Conservation (phyloP, 345 rosid genomes). For the Laguncularia racemosa region DNA sequence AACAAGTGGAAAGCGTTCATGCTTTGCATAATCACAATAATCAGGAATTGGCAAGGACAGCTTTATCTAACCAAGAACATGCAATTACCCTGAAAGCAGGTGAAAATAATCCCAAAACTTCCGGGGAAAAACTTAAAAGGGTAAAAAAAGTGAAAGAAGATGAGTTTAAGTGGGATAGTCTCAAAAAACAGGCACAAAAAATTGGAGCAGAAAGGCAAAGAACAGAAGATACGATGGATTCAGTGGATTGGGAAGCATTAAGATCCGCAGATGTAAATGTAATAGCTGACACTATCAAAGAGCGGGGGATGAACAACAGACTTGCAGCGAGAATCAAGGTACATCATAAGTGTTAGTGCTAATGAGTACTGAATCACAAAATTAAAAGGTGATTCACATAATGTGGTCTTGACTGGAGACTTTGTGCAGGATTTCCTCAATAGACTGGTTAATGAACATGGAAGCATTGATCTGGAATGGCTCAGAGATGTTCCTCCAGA, state of each 20-base stretch:
- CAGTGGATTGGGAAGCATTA: slow-evolving; percentile 4
- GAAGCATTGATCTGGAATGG: slow-evolving; percentile 10
- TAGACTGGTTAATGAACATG: slow-evolving; percentile 3
- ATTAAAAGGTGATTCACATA: background rate
- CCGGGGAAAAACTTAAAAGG: slow-evolving; percentile 41
- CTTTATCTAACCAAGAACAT: slow-evolving; percentile 17
- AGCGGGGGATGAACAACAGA: slow-evolving; percentile 3
- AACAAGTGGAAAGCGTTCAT: background rate
- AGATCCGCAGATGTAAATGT: background rate
- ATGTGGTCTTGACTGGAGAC: background rate
- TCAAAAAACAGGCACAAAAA: slow-evolving; percentile 49
- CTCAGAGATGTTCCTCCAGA: background rate
- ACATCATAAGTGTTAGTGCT: background rate
- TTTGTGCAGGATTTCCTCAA: background rate
- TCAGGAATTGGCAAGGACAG: slow-evolving; percentile 23
- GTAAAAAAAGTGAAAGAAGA: slow-evolving; percentile 35
- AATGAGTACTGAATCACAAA: background rate
- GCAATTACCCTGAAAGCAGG: slow-evolving; percentile 22
- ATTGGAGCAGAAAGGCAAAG: slow-evolving; percentile 44
- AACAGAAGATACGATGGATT: slow-evolving; percentile 27
- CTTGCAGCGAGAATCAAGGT: slow-evolving; percentile 9
- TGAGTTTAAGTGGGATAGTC: slow-evolving; percentile 67
- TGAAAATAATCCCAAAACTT: slow-evolving; percentile 16
- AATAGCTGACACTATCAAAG: background rate
- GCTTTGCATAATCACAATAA: slow-evolving; percentile 28